Conservation (phyloP, 208 protist genomes). For the Leishmania aethiopica region DNA sequence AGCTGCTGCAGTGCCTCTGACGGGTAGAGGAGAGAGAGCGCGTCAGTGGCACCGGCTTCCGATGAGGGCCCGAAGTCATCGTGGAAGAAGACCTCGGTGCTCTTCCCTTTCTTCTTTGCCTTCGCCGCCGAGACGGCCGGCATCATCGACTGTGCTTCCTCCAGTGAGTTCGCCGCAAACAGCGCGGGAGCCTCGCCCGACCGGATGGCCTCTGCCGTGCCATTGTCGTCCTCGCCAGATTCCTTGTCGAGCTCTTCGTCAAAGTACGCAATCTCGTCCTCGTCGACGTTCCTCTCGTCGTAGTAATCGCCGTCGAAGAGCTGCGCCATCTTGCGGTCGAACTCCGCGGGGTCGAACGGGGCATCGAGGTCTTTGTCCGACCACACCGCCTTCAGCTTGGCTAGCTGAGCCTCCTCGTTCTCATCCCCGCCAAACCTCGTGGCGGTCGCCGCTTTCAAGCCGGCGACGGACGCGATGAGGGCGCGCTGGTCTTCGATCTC, state of each 20-base stretch:
- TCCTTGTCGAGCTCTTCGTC: slow-evolving; percentile 76
- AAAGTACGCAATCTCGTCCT: slow-evolving; percentile 86
- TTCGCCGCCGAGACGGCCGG: slow-evolving; percentile 1
- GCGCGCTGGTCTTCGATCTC: slow-evolving; percentile 88
- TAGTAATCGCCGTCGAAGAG: slow-evolving; percentile 91
- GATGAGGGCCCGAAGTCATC: slow-evolving; percentile 20
- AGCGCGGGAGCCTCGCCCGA: slow-evolving; percentile 43
- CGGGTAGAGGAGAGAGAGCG: slow-evolving; percentile 67
- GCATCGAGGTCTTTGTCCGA: slow-evolving; percentile 83
- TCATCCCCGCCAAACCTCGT: slow-evolving; percentile 24
- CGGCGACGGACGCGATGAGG: slow-evolving; percentile 74
- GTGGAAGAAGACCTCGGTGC: slow-evolving; percentile 26
- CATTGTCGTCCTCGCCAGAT: slow-evolving; percentile 22
- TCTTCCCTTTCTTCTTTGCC: slow-evolving; percentile 13
- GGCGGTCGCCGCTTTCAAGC: slow-evolving; percentile 5
- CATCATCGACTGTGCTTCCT: slow-evolving; percentile 55
- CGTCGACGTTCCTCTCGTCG: slow-evolving; percentile 82
- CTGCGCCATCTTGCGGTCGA: slow-evolving; percentile 86
- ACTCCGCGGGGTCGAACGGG: slow-evolving; percentile 86
- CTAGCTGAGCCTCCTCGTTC: slow-evolving; percentile 59
- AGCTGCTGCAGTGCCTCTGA: slow-evolving; percentile 45
- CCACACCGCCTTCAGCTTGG: slow-evolving; percentile 69
- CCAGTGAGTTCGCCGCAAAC: slow-evolving; percentile 54
- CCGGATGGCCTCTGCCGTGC: slow-evolving; percentile 26
- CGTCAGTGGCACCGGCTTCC: slow-evolving; percentile 31